Evolutionary conservation across 1,139 yeast species (phyloP), one percentile per base, ranked within the genome.

Genomic region (Starmera stellimalicola): DNA sequence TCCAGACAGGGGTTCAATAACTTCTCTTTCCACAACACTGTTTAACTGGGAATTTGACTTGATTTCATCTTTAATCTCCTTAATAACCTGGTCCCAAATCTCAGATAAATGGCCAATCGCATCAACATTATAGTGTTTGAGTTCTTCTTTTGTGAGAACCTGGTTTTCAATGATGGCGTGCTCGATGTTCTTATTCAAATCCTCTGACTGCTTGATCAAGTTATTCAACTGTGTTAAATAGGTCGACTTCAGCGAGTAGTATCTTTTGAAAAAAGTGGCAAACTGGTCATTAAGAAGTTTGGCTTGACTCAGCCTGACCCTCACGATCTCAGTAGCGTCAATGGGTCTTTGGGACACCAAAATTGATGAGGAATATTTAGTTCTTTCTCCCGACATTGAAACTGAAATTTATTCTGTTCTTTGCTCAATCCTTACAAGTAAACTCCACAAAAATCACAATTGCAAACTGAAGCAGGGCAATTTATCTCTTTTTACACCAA

Each of bases 1-100:
- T 30, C 67, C 63, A 33, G 63, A 63, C 43, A 80, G 61, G 2
- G 77, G 81, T 14, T 62, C 62, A 38, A 77, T 61, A 29, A 77
- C 64, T 41, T 78, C 83, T 35, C 63, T 55, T 36, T 73, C 75
- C 52, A 80, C 56, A 39, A 60, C 64, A 37, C 67, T 64, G 40
- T 72, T 66, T 32, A 73, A 61, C 23, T 63, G 56, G 37, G 74
- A 77, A 45, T 70, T 70, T 23, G 73, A 58, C 28, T 63, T 62
- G 34, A 73, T 60, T 47, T 79, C 83, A 25, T 65, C 60, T 44
- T 68, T 65, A 27, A 79, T 56, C 28, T 71, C 66, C 26, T 62
- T 62, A 25, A 78, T 54, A 29, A 77, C 62, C 30, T 75, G 65
- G 38, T 65, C 63, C 84, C 85, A 79, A 35, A 77, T 52, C 31